Evolutionary conservation across 2,329 filamentous ascomycete species (phyloP), one percentile per base, ranked within the genome.

Genomic region (Tolypocladium paradoxum): DNA sequence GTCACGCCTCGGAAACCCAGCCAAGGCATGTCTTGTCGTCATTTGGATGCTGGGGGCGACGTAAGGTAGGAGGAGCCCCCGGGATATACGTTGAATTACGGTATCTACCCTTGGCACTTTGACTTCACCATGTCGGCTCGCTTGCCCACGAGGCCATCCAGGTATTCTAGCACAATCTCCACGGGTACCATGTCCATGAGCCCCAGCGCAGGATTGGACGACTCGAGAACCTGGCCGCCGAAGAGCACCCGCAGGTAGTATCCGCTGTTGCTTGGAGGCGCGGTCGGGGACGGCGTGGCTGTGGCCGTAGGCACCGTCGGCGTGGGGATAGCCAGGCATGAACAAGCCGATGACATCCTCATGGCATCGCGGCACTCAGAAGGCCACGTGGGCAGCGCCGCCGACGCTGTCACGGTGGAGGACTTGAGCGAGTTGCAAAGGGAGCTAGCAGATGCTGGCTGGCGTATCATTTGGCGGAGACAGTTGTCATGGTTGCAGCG

Each of bases 151-250:
- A 92, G 64, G 0, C 78, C 83, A 65, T 90, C 86, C 59, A 92
- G 76, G 65, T 92, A 92, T 0, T 62, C 77, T 55, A 92, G 62
- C 46, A 92, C 68, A 0, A 71, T 79, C 58, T 84, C 76, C 1
- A 84, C 65, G 11, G 84, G 83, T 33, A 91, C 59, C 86, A 92
- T 85, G 60, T 90, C 81, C 64, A 91, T 77, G 33, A 67, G 53
- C 0, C 85, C 86, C n/a, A 93, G 69, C 27, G 67, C 76, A 1
- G 87, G 87, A 61, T 81, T 84, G 11, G 84, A 87, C 45, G 85
- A 90, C 53, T 66, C 73, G 55, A 93, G 64, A 1, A 85, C 75
- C 65, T 78, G 72, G 0, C 88, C 88, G 38, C 84, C 77, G 73
- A 85, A 92, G 1, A 93, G 70, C 0, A 92, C 82, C 7, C 88